A percentile compares a stretch with the other conserved stretches of the same genome.
These are phyloP conservation scores for Huntiella omanensis DNA, from an alignment of 2,329 filamentous ascomycete genomes.

Conservation along the genomic window DNA sequence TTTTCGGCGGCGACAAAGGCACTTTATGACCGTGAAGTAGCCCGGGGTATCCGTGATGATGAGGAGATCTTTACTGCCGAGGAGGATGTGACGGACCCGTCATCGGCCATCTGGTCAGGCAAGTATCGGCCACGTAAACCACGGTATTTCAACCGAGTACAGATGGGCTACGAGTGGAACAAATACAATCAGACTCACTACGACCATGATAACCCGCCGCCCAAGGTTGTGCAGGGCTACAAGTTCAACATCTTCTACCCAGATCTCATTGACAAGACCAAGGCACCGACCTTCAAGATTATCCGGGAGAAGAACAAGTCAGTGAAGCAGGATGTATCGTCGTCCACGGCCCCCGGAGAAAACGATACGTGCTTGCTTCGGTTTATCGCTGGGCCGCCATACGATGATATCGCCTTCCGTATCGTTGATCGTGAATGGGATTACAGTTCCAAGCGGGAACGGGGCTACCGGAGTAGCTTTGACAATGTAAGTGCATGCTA, in stretches of 20 bases:
- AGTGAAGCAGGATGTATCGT: slow-evolving; percentile 37
- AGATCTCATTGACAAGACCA: slow-evolving; percentile 84
- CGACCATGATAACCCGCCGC: slow-evolving; percentile 92
- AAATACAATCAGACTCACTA: slow-evolving; percentile 99
- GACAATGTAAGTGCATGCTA: slow-evolving; percentile 55
- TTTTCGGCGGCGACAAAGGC: slow-evolving; percentile 76
- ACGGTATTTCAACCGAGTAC: slow-evolving; percentile 90
- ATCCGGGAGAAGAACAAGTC: slow-evolving; percentile 54
- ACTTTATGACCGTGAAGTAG: slow-evolving; percentile 80
- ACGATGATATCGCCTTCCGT: slow-evolving; percentile 90
- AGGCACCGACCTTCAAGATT: slow-evolving; percentile 89
- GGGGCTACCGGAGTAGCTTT: slow-evolving; percentile 90
- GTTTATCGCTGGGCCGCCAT: slow-evolving; percentile 87
- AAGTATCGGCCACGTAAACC: slow-evolving; percentile 84
- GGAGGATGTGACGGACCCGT: slow-evolving; percentile 44
- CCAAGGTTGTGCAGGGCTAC: slow-evolving; percentile 96
- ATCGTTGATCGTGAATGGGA: slow-evolving; percentile 99
- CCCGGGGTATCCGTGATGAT: slow-evolving; percentile 75
- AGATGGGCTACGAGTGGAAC: slow-evolving; percentile 99
- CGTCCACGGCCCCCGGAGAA: slow-evolving; percentile 80
- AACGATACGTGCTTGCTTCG: slow-evolving; percentile 94
- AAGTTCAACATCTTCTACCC: slow-evolving; percentile 99
- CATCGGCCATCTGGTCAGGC: slow-evolving; percentile 44
- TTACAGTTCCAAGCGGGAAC: slow-evolving; percentile 85
- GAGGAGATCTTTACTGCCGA: slow-evolving; percentile 92